Base-by-base conservation (phyloP, 2,329 filamentous ascomycete genomes). In the Passalora sequoiae region DNA sequence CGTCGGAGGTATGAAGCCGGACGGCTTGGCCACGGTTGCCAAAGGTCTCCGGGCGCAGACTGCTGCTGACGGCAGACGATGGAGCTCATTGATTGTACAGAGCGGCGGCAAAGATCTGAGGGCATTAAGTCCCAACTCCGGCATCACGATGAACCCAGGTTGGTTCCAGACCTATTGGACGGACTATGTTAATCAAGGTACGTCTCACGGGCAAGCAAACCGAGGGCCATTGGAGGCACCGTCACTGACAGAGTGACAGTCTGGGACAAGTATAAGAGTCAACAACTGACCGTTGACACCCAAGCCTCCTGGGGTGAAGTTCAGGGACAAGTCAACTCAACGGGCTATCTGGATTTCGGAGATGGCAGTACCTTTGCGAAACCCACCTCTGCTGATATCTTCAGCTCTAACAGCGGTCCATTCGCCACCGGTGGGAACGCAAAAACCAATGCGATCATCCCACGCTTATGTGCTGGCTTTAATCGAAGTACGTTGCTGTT, bases 391-490 rank as follows among this genome's bases (percentile, higher is more conserved):
- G 66, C 66, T 9, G 83, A 86, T 61, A 82, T 87, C 49, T 78
- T 86, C 58, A 75, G 74, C 25, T 84, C 81, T 65, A 80, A 75
- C 53, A 78, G 74, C 2, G 80, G 80, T 0, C 78, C 80, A 0
- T 83, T 84, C 52, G 67, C 69, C 51, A 57, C 68, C 33, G 57
- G 74, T 47, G 55, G 58, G 3, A 68, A 68, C 36, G 57, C 57
- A 4, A 63, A 66, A 43, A 66, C 69, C 13, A 71, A 71, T 47
- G 80, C 81, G 29, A 76, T 89, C 43, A 81, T 81, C 6, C 84
- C 87, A 0, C 74, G 86, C n/a, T 67, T 92, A 10, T 77, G 83
- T 0, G 86, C 86, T 1, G 84, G 83, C 1, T 78, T 91, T 57
- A 88, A 89, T 65, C 75, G 86, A 16, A 81, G 77, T 24, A 89